phyloP scores from a whole-genome alignment of 345 rosid species.

The Zanthoxylum bungeanum region DNA sequence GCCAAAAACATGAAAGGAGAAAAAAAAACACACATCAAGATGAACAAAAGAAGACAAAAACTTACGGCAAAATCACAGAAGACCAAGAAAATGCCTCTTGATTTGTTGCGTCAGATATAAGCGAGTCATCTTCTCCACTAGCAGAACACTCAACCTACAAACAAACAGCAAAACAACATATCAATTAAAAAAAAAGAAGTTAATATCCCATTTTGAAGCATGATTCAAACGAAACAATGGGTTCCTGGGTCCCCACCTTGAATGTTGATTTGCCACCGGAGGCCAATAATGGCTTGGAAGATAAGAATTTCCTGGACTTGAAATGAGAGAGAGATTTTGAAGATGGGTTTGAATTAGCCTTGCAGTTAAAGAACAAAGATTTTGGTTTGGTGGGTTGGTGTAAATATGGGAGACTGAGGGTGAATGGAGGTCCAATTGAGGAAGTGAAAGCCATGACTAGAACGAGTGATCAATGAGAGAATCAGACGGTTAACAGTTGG shows the following conservation, averaged over 20 bases:
- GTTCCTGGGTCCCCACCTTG: slow-evolving; percentile 26
- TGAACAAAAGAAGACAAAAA: slow-evolving; percentile 17
- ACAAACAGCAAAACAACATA: not conserved
- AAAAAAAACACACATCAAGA: not conserved
- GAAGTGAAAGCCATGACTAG: slow-evolving; percentile 37
- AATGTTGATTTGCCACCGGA: slow-evolving; percentile 22
- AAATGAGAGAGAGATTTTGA: not conserved
- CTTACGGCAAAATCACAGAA: slow-evolving; percentile 87
- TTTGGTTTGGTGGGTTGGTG: slow-evolving; percentile 18
- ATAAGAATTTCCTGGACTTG: slow-evolving; percentile 25
- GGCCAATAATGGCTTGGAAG: slow-evolving; percentile 20
- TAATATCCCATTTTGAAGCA: not conserved
- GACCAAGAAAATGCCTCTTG: slow-evolving; percentile 80
- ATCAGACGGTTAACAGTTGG: slow-evolving; percentile 22
- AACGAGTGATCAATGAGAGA: not conserved
- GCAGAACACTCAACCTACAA: slow-evolving; percentile 47
- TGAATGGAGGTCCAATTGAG: slow-evolving; percentile 15
- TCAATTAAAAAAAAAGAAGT: slow-evolving; percentile 7
- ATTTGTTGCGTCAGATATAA: slow-evolving; percentile 33
- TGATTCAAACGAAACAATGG: not conserved
- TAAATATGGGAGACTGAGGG: slow-evolving; percentile 18
- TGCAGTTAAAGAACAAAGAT: slow-evolving; percentile 4
- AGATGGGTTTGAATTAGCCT: slow-evolving; percentile 12
- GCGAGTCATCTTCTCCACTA: slow-evolving; percentile 50
- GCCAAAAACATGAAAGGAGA: not conserved